Conservation (phyloP, 2,329 filamentous ascomycete species). For the Botrytis pseudocinerea region DNA sequence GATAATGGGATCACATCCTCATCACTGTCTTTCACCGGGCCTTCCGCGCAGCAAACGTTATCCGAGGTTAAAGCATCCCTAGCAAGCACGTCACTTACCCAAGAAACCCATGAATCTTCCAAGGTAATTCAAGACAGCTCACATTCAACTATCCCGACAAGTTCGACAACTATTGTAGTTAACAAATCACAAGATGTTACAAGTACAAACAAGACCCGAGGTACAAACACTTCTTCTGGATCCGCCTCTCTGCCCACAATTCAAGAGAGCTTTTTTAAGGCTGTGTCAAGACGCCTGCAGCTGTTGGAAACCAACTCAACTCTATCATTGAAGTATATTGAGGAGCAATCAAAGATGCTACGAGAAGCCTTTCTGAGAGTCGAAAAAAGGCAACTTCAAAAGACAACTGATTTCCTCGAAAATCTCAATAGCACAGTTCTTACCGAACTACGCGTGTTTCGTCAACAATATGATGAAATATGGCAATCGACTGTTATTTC, state of each 20-base stretch:
- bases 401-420: constrained; percentile 78
- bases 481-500: constrained; percentile 96
- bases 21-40: constrained; percentile 10
- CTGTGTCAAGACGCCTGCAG: constrained; percentile 87
- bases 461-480: constrained; percentile 89
- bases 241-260: constrained; percentile 71
- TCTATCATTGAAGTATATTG: constrained; percentile 90
- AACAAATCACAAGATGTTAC: constrained; percentile 31
- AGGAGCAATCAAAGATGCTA: constrained; percentile 89
- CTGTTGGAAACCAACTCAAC: constrained; percentile 91
- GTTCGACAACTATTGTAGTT: constrained; percentile 23
- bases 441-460: constrained; percentile 73
- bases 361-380: constrained; percentile 84
- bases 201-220: constrained; percentile 34
- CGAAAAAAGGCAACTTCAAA: constrained; percentile 83
- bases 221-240: constrained; percentile 45
- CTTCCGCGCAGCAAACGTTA: constrained; percentile 12
- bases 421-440: constrained; percentile 86
- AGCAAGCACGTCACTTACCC: constrained; percentile 1
- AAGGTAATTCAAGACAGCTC: constrained; percentile 24
- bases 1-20: constrained; percentile 18
- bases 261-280: constrained; percentile 97
- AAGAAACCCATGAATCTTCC: constrained; percentile 12
- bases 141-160: constrained; percentile 21
- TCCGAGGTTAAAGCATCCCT: constrained; percentile 1